A percentile compares a stretch with the other conserved stretches of the same genome.
phyloP scores from a whole-genome alignment of 129 eudicot species.

The Lonicera japonica region DNA sequence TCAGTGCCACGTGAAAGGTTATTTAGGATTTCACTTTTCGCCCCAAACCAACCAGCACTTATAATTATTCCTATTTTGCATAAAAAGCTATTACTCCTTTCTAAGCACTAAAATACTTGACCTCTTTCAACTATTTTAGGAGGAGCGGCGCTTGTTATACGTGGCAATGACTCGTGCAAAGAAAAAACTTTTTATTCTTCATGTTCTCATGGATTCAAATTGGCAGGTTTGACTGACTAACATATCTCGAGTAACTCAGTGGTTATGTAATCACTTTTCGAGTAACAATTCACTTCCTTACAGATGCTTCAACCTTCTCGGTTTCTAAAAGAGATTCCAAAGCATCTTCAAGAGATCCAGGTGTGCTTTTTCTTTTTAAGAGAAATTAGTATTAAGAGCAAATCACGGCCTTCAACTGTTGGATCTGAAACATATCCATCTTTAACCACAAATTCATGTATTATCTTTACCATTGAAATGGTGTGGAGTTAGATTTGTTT shows the following conservation, averaged over 20 bases:
- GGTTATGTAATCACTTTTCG: background rate
- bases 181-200: constrained; percentile 71
- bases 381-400: too few relatives aligned
- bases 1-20: too few relatives aligned
- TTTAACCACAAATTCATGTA: too few relatives aligned
- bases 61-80: too few relatives aligned
- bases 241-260: background rate
- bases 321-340: constrained; percentile 84
- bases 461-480: too few relatives aligned
- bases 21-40: too few relatives aligned
- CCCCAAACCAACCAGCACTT: too few relatives aligned
- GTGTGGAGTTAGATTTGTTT: too few relatives aligned
- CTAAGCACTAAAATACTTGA: background rate
- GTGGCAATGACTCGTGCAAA: constrained; percentile 97
- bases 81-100: background rate
- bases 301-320: constrained; percentile 97
- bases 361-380: too few relatives aligned
- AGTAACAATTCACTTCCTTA: constrained; percentile 14
- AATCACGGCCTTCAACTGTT: too few relatives aligned
- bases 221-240: constrained; percentile 68
- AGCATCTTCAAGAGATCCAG: constrained; percentile 61
- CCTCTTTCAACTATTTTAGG: constrained; percentile 35
- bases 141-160: constrained; percentile 82
- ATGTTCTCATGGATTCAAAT: constrained; percentile 75
- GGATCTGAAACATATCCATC: too few relatives aligned